Percentiles rank a stretch among this genome's conserved stretches.
Evolutionary conservation across 495 filamentous ascomycete species (phyloP).

Genomic region (Penicillium desertorum): DNA sequence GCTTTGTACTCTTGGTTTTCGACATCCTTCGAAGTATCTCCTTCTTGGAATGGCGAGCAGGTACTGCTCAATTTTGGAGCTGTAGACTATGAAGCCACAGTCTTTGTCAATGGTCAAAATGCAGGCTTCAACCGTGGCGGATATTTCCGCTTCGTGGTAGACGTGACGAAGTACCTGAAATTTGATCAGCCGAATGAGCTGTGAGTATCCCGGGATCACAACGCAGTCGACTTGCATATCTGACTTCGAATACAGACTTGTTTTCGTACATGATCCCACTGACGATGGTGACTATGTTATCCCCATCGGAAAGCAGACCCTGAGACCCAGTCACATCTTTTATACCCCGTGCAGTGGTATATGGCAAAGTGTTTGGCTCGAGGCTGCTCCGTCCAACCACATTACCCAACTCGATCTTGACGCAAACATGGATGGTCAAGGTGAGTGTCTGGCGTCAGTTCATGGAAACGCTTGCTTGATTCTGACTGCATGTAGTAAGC

Average conservation of each 20-base stretch:
- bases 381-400: conserved; percentile 55
- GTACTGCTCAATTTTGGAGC: conserved; percentile 67
- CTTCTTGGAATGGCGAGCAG: conserved; percentile 42
- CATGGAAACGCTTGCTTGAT: not conserved
- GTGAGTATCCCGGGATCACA: conserved; percentile 29
- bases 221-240: not conserved
- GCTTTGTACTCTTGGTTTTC: conserved; percentile 59
- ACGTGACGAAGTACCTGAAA: conserved; percentile 53
- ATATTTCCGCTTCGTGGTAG: conserved; percentile 60
- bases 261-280: conserved; percentile 66
- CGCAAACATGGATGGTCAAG: conserved; percentile 59
- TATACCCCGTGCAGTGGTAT: conserved; percentile 69
- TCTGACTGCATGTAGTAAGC: conserved; percentile 42
- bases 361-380: conserved; percentile 70
- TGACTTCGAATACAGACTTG: conserved; percentile 42
- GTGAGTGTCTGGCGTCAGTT: conserved; percentile 33
- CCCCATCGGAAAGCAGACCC: conserved; percentile 64
- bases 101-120: conserved; percentile 60
- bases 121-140: conserved; percentile 59
- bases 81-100: conserved; percentile 65
- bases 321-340: conserved; percentile 61
- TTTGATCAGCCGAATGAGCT: conserved; percentile 50
- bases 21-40: conserved; percentile 56
- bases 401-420: conserved; percentile 55
- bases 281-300: conserved; percentile 54